A percentile compares a stretch with the other conserved stretches of the same genome.
These are phyloP conservation scores for Chloranthus sessilifolius DNA, from an alignment of 164 flowering plant species.

Conservation along the genomic window DNA sequence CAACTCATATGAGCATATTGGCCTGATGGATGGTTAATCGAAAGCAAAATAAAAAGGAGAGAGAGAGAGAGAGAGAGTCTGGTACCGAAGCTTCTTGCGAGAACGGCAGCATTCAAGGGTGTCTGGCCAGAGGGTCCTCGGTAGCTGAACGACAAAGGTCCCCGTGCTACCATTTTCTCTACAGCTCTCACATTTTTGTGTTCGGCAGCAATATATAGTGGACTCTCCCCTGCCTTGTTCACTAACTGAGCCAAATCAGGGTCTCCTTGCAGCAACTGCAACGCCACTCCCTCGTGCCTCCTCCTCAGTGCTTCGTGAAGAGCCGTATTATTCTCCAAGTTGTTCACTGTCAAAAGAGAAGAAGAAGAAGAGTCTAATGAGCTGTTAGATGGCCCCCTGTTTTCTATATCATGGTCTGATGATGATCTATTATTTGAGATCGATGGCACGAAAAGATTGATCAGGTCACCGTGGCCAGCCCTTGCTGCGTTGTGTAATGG, in stretches of 20 bases:
- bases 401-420: no score
- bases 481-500: constrained; percentile 13
- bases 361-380: no score
- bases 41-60: neutral
- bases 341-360: constrained; percentile 7
- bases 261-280: constrained; percentile 4
- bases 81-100: neutral
- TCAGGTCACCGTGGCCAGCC: neutral
- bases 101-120: constrained; percentile 11
- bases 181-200: neutral
- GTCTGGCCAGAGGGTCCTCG: constrained; percentile 3
- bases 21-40: no score
- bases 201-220: constrained; percentile 12
- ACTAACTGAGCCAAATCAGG: neutral
- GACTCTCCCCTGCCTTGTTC: constrained; percentile 12
- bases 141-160: neutral
- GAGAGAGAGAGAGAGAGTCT: neutral
- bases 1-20: no score
- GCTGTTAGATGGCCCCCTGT: no score
- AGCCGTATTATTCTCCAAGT: constrained; percentile 10
- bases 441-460: neutral
- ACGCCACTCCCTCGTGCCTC: neutral
- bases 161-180: neutral
- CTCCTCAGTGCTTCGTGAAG: constrained; percentile 18
- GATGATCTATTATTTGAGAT: no score